Evolutionary conservation across 352 stramenopile genomes (phyloP), one percentile per base, ranked within the genome.

Genomic region (Pythium coloratum): DNA sequence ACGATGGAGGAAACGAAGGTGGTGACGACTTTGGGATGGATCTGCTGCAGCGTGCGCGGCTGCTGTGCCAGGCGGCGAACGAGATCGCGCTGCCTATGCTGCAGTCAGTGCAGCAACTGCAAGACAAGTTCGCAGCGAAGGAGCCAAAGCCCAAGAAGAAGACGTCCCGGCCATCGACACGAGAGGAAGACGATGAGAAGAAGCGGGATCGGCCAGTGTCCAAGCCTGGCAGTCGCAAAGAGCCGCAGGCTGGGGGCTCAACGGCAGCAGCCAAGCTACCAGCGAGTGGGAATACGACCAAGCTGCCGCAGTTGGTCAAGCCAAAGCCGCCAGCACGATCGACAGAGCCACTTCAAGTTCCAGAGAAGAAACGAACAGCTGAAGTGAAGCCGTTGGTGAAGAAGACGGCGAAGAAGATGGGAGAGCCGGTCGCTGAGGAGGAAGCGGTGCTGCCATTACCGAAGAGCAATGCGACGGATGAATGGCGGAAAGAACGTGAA

Each of bases 401-500:
- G 36, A 54, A 40, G 57, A 63, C 40, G 16, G 57, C 10, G 24
- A 67, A 59, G 49, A 69, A 53, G 33, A 62, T 54, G 38, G 30
- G 64, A 54, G 62, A 55, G 50, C 7, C 14, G 34, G 24, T 38
- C 9, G 24, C 28, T 18, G 55, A 72, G 55, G 67, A 75, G 14
- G 50, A 47, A 2, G 6, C 32, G 1, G 24, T 28, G 33, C 38
- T 70, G 50, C 56, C 63, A 40, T 61, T 78, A 0, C 75, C 76
- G 2, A 60, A 73, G 46, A 71, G 78, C 44, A 67, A 66, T 24
- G 57, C 67, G 2, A 73, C 55, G 1, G 76, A 71, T 2, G 71
- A 80, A 26, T 72, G 78, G 62, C 72, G 64, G 18, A 79, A 67
- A 40, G 56, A 80, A 50, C 62, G 68, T 1, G 72, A 78, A 20